These are phyloP conservation scores for Metschnikowia noctiluminum DNA, from an alignment of 805 yeast genomes.

Conservation along the genomic window DNA sequence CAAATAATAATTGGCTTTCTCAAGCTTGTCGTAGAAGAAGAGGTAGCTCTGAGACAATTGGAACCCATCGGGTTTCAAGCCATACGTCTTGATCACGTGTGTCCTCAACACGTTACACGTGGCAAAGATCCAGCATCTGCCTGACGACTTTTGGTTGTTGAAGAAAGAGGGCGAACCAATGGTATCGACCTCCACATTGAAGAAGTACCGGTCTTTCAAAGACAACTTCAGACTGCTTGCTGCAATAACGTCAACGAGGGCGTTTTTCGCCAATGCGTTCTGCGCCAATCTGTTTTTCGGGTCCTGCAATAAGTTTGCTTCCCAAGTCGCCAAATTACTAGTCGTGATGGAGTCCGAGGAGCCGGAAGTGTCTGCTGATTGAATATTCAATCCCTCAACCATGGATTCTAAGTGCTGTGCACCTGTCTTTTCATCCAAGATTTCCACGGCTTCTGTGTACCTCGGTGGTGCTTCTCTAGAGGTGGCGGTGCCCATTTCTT, in stretches of 20 bases:
- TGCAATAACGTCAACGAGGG: constrained; percentile 42
- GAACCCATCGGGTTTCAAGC: constrained; percentile 50
- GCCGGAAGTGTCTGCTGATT: not conserved
- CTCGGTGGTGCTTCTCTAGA: not conserved
- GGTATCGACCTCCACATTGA: constrained; percentile 34
- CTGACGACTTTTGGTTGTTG: constrained; percentile 67
- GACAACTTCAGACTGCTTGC: constrained; percentile 22
- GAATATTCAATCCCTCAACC: constrained; percentile 5
- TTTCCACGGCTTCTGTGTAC: not conserved
- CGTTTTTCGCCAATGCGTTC: constrained; percentile 50
- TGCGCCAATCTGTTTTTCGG: constrained; percentile 52
- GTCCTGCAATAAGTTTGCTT: constrained; percentile 39
- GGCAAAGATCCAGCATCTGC: constrained; percentile 90
- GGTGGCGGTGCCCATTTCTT: not conserved
- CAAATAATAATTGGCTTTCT: constrained; percentile 76
- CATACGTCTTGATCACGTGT: constrained; percentile 56
- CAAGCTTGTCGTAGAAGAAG: constrained; percentile 83
- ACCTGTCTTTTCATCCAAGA: constrained; percentile 3
- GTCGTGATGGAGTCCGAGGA: constrained; percentile 4
- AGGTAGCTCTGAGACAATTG: constrained; percentile 77
- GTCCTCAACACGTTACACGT: constrained; percentile 70
- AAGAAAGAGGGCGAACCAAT: constrained; percentile 35
- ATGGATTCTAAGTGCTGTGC: not conserved
- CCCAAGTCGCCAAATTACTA: constrained; percentile 42
- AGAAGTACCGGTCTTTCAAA: constrained; percentile 30